These are phyloP conservation scores for Pyrenochaeta sp. DNA, from an alignment of 2,329 filamentous ascomycete genomes.

Conservation along the genomic window DNA sequence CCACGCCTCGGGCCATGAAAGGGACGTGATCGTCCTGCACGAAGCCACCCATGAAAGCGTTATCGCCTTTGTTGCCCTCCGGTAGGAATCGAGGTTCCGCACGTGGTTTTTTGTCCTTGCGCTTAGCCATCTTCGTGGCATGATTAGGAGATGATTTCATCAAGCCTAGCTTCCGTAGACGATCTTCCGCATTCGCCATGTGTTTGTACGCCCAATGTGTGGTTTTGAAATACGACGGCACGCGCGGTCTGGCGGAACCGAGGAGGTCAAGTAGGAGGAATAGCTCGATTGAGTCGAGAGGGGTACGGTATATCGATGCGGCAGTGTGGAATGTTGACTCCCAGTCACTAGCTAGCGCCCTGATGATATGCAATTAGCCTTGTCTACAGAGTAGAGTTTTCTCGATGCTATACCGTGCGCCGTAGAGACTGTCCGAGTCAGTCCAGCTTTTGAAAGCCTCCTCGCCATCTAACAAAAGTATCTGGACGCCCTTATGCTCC, in stretches of 20 bases:
- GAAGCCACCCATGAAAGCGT: constrained; percentile 61
- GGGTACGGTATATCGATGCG: constrained; percentile 76
- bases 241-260: constrained; percentile 70
- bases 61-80: constrained; percentile 61
- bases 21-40: constrained; percentile 94
- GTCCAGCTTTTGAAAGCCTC: constrained; percentile 89
- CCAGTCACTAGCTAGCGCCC: constrained; percentile 83
- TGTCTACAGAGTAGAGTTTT: not conserved
- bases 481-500: constrained; percentile 83
- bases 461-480: constrained; percentile 91
- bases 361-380: constrained; percentile 18
- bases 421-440: constrained; percentile 85
- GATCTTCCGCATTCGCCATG: constrained; percentile 77
- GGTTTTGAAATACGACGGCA: constrained; percentile 88
- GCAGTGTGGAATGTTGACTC: constrained; percentile 74
- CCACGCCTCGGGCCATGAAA: constrained; percentile 87
- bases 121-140: constrained; percentile 50
- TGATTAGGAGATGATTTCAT: constrained; percentile 70
- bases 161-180: constrained; percentile 72
- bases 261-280: constrained; percentile 92
- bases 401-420: constrained; percentile 69
- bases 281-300: constrained; percentile 81
- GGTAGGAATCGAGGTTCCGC: constrained; percentile 65
- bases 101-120: constrained; percentile 39
- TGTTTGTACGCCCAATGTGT: constrained; percentile 94